These are phyloP conservation scores for Boechera divaricarpa DNA, from an alignment of 345 rosid species.

Conservation along the genomic window DNA sequence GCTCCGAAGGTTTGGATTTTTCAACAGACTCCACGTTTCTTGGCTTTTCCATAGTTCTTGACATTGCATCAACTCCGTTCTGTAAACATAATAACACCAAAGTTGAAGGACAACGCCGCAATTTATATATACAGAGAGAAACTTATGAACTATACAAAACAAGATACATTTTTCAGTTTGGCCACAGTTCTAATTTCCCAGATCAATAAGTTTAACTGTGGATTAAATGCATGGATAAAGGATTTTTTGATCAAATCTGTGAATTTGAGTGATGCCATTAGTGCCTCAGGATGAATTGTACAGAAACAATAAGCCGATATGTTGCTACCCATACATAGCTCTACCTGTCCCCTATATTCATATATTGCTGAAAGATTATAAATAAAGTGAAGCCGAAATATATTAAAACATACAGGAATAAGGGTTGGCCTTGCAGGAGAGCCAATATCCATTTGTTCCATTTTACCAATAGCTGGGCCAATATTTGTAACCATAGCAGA, in stretches of 20 bases:
- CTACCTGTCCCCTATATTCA: constrained; percentile 12
- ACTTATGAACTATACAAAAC: constrained; percentile 23
- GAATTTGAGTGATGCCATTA: constrained; percentile 2
- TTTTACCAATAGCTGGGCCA: constrained; percentile 53
- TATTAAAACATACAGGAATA: constrained; percentile 42
- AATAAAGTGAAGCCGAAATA: not conserved
- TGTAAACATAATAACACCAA: constrained; percentile 36
- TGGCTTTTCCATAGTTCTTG: constrained; percentile 81
- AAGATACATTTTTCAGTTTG: not conserved
- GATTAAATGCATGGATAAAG: constrained; percentile 10
- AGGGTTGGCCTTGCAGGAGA: constrained; percentile 54
- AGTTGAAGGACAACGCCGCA: constrained; percentile 8
- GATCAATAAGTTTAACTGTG: not conserved
- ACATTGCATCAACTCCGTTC: constrained; percentile 87
- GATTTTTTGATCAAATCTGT: not conserved
- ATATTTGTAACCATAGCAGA: constrained; percentile 49
- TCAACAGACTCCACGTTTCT: constrained; percentile 64
- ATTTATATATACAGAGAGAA: constrained; percentile 3
- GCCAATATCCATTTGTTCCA: constrained; percentile 53
- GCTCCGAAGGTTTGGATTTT: constrained; percentile 78
- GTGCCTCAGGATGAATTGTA: constrained; percentile 12
- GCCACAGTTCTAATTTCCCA: constrained; percentile 1
- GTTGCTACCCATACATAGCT: constrained; percentile 2
- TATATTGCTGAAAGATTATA: constrained; percentile 7
- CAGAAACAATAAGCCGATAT: constrained; percentile 6